A percentile compares a stretch with the other conserved stretches of the same genome.
Conservation (phyloP, 2,329 filamentous ascomycete genomes). For the Alternaria infectoria region DNA sequence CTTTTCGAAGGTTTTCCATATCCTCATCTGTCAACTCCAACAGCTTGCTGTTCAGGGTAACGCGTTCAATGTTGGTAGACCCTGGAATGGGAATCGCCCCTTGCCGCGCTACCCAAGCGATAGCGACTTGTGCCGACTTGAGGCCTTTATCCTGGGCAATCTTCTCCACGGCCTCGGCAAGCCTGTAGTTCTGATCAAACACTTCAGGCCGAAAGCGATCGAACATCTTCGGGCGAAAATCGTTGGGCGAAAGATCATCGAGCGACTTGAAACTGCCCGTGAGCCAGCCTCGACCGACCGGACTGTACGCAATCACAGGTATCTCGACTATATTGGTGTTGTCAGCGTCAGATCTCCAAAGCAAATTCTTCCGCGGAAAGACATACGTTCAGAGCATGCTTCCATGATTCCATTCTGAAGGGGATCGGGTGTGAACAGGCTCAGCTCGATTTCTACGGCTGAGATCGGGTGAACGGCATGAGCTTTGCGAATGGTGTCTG, state of each 20-base stretch:
- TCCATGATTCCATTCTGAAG: slow-evolving; percentile 61
- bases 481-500: slow-evolving; percentile 51
- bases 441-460: slow-evolving; percentile 64
- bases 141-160: slow-evolving; percentile 64
- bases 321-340: slow-evolving; percentile 57
- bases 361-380: neutral
- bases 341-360: neutral
- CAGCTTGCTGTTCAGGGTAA: slow-evolving; percentile 66
- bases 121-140: slow-evolving; percentile 66
- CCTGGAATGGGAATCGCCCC: slow-evolving; percentile 70
- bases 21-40: neutral
- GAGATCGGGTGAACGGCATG: slow-evolving; percentile 59
- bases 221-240: slow-evolving; percentile 48
- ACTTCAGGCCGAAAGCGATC: slow-evolving; percentile 68
- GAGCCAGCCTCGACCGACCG: slow-evolving; percentile 64
- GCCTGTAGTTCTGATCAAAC: slow-evolving; percentile 66
- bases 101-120: slow-evolving; percentile 64
- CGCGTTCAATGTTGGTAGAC: slow-evolving; percentile 59
- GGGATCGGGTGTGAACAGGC: slow-evolving; percentile 60
- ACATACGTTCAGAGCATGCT: slow-evolving; percentile 49
- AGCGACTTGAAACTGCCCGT: slow-evolving; percentile 47
- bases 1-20: neutral
- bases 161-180: slow-evolving; percentile 65
- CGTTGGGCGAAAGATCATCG: slow-evolving; percentile 62
- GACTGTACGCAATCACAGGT: slow-evolving; percentile 69